Conservation (phyloP, 2,329 filamentous ascomycete genomes). For the Eutypella sp. region DNA sequence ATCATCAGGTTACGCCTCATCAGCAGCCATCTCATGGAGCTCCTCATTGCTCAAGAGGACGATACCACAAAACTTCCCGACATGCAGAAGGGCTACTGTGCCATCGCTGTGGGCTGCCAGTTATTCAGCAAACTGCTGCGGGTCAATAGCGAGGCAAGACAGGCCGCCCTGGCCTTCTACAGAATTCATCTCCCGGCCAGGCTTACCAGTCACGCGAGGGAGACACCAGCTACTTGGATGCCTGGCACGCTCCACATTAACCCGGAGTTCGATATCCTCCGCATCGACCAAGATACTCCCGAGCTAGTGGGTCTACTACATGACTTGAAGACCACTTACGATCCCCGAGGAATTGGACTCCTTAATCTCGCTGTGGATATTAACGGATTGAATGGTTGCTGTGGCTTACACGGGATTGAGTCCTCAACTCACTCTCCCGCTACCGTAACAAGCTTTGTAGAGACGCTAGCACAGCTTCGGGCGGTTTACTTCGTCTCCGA, state of each 20-base stretch:
- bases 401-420: not conserved
- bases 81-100: not conserved
- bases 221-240: not conserved
- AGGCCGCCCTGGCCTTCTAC: slow-evolving; percentile 6
- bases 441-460: slow-evolving; percentile 1
- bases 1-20: slow-evolving; percentile 4
- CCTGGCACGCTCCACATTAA: slow-evolving; percentile 10
- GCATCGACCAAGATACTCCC: not conserved
- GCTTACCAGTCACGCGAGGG: not conserved
- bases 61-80: not conserved
- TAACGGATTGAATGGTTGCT: not conserved
- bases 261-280: slow-evolving; percentile 10
- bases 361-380: slow-evolving; percentile 7
- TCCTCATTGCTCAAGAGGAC: not conserved
- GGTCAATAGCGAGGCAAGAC: slow-evolving; percentile 9
- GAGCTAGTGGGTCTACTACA: slow-evolving; percentile 7
- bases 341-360: slow-evolving; percentile 9
- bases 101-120: slow-evolving; percentile 1
- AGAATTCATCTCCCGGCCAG: slow-evolving; percentile 9
- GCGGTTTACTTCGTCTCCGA: slow-evolving; percentile 8
- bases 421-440: not conserved
- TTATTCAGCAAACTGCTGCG: slow-evolving; percentile 9
- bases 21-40: not conserved
- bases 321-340: slow-evolving; percentile 8
- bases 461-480: slow-evolving; percentile 6